phyloP scores from a whole-genome alignment of 345 rosid species.

The Hibiscus mutabilis region DNA sequence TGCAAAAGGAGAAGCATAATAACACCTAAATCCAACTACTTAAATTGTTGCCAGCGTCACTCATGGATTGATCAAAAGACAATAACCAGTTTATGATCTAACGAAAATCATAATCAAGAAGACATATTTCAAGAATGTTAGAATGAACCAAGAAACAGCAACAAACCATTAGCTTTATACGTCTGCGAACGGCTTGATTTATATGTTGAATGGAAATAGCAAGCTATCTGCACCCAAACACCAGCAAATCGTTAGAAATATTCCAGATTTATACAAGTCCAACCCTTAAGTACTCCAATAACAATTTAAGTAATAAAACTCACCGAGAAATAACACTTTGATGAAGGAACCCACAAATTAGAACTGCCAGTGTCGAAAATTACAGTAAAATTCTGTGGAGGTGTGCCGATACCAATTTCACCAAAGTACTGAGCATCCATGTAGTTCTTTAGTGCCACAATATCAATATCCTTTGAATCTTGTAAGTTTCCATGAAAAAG shows the following conservation, averaged over 20 bases:
- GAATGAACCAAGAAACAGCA: conserved; percentile 7
- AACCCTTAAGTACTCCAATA: not conserved
- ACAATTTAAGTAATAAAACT: conserved; percentile 18
- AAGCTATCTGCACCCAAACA: conserved; percentile 41
- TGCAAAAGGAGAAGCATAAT: not conserved
- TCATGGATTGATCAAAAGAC: not conserved
- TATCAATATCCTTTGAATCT: conserved; percentile 52
- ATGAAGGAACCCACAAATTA: conserved; percentile 93
- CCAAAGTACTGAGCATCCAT: conserved; percentile 95
- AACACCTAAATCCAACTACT: not conserved
- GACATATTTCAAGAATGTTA: not conserved
- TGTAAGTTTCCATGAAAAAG: conserved; percentile 27
- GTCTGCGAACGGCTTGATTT: conserved; percentile 66
- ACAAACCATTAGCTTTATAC: conserved; percentile 61
- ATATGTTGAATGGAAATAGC: conserved; percentile 73
- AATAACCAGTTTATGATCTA: not conserved
- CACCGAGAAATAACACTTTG: conserved; percentile 81
- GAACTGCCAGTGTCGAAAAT: conserved; percentile 96
- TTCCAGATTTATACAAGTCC: not conserved
- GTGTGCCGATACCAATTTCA: conserved; percentile 82
- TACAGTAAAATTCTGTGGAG: conserved; percentile 84
- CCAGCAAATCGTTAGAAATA: not conserved
- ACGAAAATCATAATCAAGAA: not conserved
- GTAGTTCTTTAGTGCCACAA: conserved; percentile 65
- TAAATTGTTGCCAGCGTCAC: not conserved